phyloP scores from a whole-genome alignment of 73 alveolate genomes.

The Tetrahymena elliotti region DNA sequence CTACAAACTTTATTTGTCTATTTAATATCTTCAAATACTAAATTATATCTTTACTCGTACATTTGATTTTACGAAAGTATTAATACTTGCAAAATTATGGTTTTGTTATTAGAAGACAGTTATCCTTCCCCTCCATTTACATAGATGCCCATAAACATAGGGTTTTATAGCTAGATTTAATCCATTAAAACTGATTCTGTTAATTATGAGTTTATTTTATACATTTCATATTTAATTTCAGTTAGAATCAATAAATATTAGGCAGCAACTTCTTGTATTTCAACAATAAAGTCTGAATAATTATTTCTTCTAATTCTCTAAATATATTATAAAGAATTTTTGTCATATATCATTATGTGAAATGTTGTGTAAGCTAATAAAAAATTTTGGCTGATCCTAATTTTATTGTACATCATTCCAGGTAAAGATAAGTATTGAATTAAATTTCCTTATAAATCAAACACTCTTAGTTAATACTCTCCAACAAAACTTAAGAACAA shows the following conservation, averaged over 20 bases:
- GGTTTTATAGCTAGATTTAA: neutral
- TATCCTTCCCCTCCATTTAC: neutral
- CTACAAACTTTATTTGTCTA: neutral
- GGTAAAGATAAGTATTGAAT: neutral
- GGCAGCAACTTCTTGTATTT: neutral
- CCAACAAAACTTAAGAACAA: neutral
- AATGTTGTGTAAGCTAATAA: neutral
- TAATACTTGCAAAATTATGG: neutral
- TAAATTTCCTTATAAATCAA: neutral
- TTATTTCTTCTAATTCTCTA: neutral
- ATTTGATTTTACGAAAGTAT: neutral
- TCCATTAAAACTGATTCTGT: neutral
- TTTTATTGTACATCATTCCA: neutral
- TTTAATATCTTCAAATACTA: neutral
- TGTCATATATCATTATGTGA: neutral
- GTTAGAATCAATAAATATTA: neutral
- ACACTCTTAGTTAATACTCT: neutral
- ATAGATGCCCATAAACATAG: neutral
- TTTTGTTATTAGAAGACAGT: neutral
- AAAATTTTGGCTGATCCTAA: neutral
- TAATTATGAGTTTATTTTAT: neutral
- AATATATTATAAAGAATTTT: neutral
- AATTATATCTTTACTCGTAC: neutral
- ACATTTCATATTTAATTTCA: neutral
- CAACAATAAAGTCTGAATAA: neutral